A percentile compares a stretch with the other conserved stretches of the same genome.
These are phyloP conservation scores for Mortierella alpina DNA, from an alignment of 192 early-diverging fungal genomes.

Conservation along the genomic window DNA sequence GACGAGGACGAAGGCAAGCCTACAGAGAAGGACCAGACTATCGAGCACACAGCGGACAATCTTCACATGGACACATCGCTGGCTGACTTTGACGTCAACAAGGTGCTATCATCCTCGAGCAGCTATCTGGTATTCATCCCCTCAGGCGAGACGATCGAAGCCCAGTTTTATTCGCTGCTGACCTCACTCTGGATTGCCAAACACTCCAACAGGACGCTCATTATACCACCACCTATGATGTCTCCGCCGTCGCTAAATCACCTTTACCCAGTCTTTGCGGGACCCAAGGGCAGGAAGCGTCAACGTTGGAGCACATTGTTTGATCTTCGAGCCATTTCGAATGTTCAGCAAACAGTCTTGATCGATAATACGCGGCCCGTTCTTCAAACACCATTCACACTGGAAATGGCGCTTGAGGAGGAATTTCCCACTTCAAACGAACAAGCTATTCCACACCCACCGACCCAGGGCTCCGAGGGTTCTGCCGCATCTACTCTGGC, in stretches of 20 bases:
- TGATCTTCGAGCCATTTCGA: conserved; percentile 17
- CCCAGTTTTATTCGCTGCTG: conserved; percentile 32
- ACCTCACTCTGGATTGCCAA: conserved; percentile 51
- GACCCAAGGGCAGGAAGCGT: conserved; percentile 24
- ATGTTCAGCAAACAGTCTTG: conserved; percentile 7
- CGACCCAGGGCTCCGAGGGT: background rate
- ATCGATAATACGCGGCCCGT: conserved; percentile 32
- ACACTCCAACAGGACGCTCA: conserved; percentile 42
- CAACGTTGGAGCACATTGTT: conserved; percentile 45
- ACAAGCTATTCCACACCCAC: conserved; percentile 9
- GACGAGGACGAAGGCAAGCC: background rate
- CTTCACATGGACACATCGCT: conserved; percentile 1
- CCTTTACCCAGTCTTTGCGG: conserved; percentile 28
- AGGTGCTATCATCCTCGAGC: conserved; percentile 9
- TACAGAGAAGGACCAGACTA: background rate
- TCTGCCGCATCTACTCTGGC: background rate
- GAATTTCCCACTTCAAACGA: conserved; percentile 20
- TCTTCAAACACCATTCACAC: conserved; percentile 34
- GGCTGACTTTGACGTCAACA: conserved; percentile 24
- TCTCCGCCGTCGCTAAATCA: conserved; percentile 24
- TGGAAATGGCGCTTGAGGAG: conserved; percentile 37
- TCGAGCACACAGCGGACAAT: background rate
- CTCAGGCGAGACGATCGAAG: conserved; percentile 47
- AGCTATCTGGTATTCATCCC: conserved; percentile 43
- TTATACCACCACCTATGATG: conserved; percentile 46